Evolutionary conservation across 164 flowering plant genomes (phyloP).

Genomic region (Dillenia turbinata): DNA sequence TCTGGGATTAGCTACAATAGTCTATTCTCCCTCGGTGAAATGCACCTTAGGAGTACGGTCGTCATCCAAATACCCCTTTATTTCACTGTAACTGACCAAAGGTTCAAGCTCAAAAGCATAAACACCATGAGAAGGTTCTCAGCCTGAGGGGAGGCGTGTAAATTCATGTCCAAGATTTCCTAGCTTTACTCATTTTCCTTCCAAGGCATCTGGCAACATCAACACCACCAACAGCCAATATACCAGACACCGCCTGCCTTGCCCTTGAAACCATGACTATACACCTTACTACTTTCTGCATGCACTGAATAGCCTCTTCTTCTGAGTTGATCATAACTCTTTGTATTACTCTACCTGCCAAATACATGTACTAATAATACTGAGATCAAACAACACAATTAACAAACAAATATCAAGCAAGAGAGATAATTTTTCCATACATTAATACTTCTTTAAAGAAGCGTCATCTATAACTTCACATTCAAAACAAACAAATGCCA

Average conservation of each 20-base stretch:
- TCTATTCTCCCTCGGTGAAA: no score
- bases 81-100: no score
- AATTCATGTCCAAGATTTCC: conserved; percentile 59
- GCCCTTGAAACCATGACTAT: conserved; percentile 80
- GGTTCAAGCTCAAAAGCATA: no score
- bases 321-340: conserved; percentile 47
- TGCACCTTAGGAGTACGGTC: no score
- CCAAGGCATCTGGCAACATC: conserved; percentile 59
- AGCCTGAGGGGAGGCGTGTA: not conserved
- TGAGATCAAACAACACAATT: no score
- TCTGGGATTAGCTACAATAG: no score
- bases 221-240: conserved; percentile 63
- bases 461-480: no score
- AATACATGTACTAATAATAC: not conserved
- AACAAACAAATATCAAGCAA: no score
- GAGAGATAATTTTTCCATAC: not conserved
- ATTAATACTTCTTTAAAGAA: no score
- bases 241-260: conserved; percentile 86
- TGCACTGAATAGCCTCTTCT: conserved; percentile 59
- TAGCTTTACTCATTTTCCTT: conserved; percentile 68
- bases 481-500: no score
- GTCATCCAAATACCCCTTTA: no score
- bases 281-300: conserved; percentile 58
- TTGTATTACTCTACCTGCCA: conserved; percentile 35
- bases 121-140: no score